Conservation (phyloP, 2,329 filamentous ascomycete species). For the Venturia asperata region DNA sequence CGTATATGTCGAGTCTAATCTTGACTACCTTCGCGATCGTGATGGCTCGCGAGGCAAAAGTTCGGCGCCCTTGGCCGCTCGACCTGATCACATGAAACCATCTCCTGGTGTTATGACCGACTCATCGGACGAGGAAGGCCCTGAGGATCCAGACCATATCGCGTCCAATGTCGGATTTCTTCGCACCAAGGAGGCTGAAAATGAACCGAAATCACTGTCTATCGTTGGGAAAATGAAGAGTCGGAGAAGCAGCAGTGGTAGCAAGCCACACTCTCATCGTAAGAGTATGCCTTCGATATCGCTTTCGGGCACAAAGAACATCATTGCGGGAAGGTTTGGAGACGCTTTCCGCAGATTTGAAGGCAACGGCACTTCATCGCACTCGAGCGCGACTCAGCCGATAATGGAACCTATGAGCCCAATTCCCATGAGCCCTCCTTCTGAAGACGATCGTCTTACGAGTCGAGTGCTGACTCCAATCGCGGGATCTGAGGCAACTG, state of each 20-base stretch:
- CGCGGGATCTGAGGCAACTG: conserved; percentile 66
- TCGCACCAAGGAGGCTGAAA: conserved; percentile 62
- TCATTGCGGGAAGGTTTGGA: conserved; percentile 82
- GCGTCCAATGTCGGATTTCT: conserved; percentile 78
- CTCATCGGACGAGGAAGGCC: conserved; percentile 41
- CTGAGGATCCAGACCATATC: conserved; percentile 53
- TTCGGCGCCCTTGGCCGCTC: conserved; percentile 27
- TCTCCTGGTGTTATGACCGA: conserved; percentile 31
- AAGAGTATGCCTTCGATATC: conserved; percentile 63
- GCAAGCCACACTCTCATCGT: conserved; percentile 53
- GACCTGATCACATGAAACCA: conserved; percentile 22
- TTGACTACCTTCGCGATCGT: conserved; percentile 74
- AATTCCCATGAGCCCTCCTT: conserved; percentile 26
- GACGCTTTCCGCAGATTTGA: conserved; percentile 94
- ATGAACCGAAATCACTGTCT: conserved; percentile 38
- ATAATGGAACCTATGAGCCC: conserved; percentile 28
- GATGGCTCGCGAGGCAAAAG: conserved; percentile 38
- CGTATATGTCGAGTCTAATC: conserved; percentile 72
- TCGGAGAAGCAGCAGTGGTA: conserved; percentile 47
- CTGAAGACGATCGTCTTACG: conserved; percentile 21
- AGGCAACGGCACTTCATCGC: conserved; percentile 33
- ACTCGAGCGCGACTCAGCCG: conserved; percentile 18
- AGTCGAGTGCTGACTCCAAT: conserved; percentile 52
- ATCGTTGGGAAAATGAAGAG: conserved; percentile 37
- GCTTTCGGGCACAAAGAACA: conserved; percentile 67